Base-by-base conservation (phyloP, 805 yeast species). In the Kuraishia ogatae region DNA sequence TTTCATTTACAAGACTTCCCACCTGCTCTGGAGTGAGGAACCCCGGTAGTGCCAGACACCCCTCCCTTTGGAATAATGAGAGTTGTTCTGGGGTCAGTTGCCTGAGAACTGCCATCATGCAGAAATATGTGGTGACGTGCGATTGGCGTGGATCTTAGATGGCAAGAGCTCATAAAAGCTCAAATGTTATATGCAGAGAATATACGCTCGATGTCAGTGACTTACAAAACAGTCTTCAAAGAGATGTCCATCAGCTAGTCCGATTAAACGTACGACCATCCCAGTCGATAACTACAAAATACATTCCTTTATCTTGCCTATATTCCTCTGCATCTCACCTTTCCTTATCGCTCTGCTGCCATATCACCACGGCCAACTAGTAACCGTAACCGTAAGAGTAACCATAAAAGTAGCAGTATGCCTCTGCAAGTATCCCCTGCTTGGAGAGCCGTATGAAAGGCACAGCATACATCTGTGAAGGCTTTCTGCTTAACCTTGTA, bases 11-110 rank as follows among this genome's bases (percentile, higher is more conserved):
- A 43, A 86, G 65, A 0, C 59, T 61, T 0, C 59, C 51, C 2
- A 81, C 76, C 50, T 79, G 76, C 1, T 69, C 71, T 1, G 63
- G 58, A 1, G 75, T 59, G 20, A 87, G 71, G 60, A 83, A 89
- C 55, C 75, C 73, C 0, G 80, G 82, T 17, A 87, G 67, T 29
- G 84, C 80, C 2, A 87, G 67, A 62, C 84, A 80, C 0, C 96
- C 94, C 35, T 86, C 80, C 1, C 61, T 61, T 7, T 79, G 60
- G 62, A 82, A 87, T 3, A 60, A 60, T 2, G 68, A 72, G 2
- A 83, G 56, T 62, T 87, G 91, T 50, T 75, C 75, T 3, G 64
- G 60, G 0, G 83, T 75, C 2, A 83, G 70, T 55, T 35, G 43
- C 17, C 13, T 35, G 43, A 35, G 43, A 35, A 10, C 10, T 5